phyloP scores from a whole-genome alignment of 805 yeast genomes.

The Ogataea angusta region DNA sequence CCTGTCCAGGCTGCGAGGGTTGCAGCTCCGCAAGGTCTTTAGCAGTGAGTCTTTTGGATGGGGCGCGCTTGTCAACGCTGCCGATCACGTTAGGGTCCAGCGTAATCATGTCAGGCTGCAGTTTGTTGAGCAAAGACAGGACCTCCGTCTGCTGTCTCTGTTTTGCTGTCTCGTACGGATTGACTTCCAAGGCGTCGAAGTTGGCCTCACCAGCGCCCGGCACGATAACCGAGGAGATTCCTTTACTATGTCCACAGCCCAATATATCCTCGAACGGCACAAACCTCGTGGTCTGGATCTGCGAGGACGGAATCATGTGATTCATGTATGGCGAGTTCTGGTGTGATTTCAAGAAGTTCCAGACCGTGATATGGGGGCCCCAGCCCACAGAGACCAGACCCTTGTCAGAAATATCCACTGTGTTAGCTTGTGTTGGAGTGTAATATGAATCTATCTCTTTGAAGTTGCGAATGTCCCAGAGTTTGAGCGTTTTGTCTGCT shows the following conservation, averaged over 20 bases:
- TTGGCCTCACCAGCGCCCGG: constrained; percentile 99
- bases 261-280: constrained; percentile 97
- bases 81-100: constrained; percentile 89
- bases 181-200: constrained; percentile 87
- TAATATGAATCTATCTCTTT: constrained; percentile 67
- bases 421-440: constrained; percentile 81
- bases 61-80: constrained; percentile 69
- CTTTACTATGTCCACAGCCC: constrained; percentile 78
- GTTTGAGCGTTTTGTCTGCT: constrained; percentile 75
- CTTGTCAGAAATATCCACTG: constrained; percentile 78
- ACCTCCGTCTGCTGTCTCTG: constrained; percentile 95
- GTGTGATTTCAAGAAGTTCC: constrained; percentile 72
- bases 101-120: constrained; percentile 88
- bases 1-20: constrained; percentile 31
- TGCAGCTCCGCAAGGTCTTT: constrained; percentile 49
- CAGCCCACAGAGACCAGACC: constrained; percentile 88
- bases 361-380: constrained; percentile 92
- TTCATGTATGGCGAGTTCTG: constrained; percentile 90
- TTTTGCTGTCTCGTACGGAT: constrained; percentile 87
- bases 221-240: constrained; percentile 79
- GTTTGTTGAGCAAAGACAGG: constrained; percentile 75
- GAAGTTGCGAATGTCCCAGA: constrained; percentile 91
- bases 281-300: constrained; percentile 61
- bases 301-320: constrained; percentile 77
- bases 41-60: constrained; percentile 59